These are phyloP conservation scores for Torrubiella hemipterigena DNA, from an alignment of 2,329 filamentous ascomycete genomes.

Conservation along the genomic window DNA sequence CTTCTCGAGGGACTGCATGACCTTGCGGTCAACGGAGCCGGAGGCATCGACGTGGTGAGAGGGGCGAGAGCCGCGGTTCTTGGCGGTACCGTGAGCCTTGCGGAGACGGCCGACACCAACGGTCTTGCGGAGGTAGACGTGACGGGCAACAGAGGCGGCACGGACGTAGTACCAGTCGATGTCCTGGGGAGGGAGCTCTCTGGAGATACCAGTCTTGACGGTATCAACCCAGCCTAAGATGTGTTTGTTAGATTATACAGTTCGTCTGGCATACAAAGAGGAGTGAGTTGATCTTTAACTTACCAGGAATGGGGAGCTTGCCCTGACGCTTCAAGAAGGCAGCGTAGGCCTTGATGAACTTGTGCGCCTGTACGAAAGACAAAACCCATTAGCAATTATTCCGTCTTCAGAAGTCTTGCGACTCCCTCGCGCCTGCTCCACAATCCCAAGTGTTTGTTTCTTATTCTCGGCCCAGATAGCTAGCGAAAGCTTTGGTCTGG, in stretches of 20 bases:
- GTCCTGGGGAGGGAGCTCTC: constrained; percentile 96
- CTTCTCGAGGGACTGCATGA: constrained; percentile 97
- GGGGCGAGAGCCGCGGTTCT: constrained; percentile 90
- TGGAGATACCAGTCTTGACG: constrained; percentile 93
- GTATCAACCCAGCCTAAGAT: constrained; percentile 97
- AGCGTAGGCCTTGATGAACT: constrained; percentile 79
- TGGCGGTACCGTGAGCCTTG: constrained; percentile 90
- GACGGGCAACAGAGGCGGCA: constrained; percentile 87
- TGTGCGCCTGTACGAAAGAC: constrained; percentile 55
- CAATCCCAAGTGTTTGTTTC: constrained; percentile 11
- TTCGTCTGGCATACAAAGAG: neutral
- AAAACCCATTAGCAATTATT: constrained; percentile 56
- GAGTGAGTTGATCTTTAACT: constrained; percentile 19
- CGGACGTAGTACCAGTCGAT: constrained; percentile 94
- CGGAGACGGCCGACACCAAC: constrained; percentile 96
- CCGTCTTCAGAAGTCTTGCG: constrained; percentile 63
- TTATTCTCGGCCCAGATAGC: no score
- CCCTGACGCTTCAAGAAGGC: constrained; percentile 90
- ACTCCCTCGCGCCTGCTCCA: constrained; percentile 62
- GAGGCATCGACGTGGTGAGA: constrained; percentile 93
- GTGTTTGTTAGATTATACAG: constrained; percentile 4
- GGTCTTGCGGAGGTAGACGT: constrained; percentile 99
- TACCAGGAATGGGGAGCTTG: constrained; percentile 84
- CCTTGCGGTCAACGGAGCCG: constrained; percentile 92
- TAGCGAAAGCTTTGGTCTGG: no score